Evolutionary conservation across 306 rosid genomes (phyloP).

Genomic region (Canavalia gladiata): DNA sequence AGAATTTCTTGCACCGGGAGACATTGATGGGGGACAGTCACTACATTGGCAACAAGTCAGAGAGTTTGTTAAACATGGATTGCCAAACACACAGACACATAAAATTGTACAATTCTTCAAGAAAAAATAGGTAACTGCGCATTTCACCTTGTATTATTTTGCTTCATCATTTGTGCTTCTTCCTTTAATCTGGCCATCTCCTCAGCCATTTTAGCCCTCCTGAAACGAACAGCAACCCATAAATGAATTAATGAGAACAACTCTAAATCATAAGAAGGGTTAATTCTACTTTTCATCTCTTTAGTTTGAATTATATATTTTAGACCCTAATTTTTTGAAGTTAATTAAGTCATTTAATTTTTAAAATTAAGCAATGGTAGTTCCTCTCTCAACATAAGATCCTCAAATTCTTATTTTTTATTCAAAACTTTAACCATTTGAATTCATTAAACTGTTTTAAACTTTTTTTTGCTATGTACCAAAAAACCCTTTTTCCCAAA

Average conservation of each 20-base stretch:
- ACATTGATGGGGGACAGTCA: slow-evolving; percentile 66
- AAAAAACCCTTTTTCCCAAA: too few species aligned
- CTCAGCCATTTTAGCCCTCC: slow-evolving; percentile 59
- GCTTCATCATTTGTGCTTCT: slow-evolving; percentile 49
- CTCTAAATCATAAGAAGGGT: background rate
- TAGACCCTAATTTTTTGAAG: too few species aligned
- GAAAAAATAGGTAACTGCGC: slow-evolving; percentile 10
- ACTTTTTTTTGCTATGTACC: too few species aligned
- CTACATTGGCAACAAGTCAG: slow-evolving; percentile 55
- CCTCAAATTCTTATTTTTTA: too few species aligned
- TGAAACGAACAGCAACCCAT: slow-evolving; percentile 34
- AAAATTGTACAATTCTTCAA: slow-evolving; percentile 22
- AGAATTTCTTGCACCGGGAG: slow-evolving; percentile 92
- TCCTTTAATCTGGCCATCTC: slow-evolving; percentile 56
- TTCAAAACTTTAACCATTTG: too few species aligned
- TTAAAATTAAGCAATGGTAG: too few species aligned
- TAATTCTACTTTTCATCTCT: too few species aligned
- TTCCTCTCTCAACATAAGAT: too few species aligned
- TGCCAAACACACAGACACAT: slow-evolving; percentile 9
- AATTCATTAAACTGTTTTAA: too few species aligned
- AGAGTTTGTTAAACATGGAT: slow-evolving; percentile 36
- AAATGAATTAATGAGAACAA: slow-evolving; percentile 19
- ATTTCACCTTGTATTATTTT: slow-evolving; percentile 49
- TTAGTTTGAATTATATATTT: too few species aligned
- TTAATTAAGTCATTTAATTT: too few species aligned